A percentile compares a stretch with the other conserved stretches of the same genome.
Evolutionary conservation across 208 protist species (phyloP).

Genomic region (Leishmania major): DNA sequence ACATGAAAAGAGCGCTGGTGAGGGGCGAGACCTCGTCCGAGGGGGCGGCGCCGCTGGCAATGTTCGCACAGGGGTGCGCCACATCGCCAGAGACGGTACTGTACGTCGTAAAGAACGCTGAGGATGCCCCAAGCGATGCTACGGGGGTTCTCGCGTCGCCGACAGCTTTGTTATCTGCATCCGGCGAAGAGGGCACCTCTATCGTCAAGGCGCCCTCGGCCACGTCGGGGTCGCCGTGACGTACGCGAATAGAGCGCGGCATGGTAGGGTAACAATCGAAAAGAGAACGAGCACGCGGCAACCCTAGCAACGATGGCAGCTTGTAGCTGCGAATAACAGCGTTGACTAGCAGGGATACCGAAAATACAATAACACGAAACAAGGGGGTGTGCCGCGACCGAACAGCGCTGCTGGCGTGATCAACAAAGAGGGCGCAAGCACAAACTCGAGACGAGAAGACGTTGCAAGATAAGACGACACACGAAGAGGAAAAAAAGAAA

Average conservation of each 20-base stretch:
- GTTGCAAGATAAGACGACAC: background rate
- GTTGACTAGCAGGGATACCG: too few relatives aligned
- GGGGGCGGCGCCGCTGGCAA: background rate
- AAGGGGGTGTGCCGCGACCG: too few relatives aligned
- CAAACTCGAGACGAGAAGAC: background rate
- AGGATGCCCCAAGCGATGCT: background rate
- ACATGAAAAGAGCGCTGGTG: background rate
- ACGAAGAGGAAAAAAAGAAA: background rate
- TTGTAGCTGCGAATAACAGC: too few relatives aligned
- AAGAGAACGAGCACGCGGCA: background rate
- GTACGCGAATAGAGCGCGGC: background rate
- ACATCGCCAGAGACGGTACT: background rate
- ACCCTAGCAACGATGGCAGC: background rate
- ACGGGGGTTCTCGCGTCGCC: too few relatives aligned
- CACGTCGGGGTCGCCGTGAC: background rate
- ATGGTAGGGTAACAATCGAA: background rate
- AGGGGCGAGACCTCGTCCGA: background rate
- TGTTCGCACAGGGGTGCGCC: background rate
- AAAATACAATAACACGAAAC: too few relatives aligned
- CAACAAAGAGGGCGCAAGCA: too few relatives aligned
- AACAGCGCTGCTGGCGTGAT: too few relatives aligned
- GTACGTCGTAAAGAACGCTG: background rate
- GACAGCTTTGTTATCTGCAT: background rate
- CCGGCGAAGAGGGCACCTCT: background rate
- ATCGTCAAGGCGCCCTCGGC: background rate